A percentile compares a stretch with the other conserved stretches of the same genome.
Conservation (phyloP, 2,329 filamentous ascomycete species). For the Claviceps pusilla region DNA sequence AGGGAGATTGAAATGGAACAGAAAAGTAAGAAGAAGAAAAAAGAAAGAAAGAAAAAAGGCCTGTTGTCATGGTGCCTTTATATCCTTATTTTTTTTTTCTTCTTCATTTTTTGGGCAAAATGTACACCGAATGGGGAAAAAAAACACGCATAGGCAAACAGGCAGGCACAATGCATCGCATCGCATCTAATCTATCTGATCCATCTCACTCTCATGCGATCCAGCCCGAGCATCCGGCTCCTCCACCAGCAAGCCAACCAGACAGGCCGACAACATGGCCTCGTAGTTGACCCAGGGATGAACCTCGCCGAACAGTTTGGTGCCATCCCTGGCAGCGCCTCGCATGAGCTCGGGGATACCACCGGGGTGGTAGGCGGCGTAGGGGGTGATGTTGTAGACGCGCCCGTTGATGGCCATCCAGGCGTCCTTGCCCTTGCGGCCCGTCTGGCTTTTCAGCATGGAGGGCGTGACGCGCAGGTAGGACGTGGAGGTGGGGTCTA, state of each 20-base stretch:
- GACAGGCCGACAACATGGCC: slow-evolving; percentile 48
- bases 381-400: slow-evolving; percentile 89
- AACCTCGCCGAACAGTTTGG: slow-evolving; percentile 48
- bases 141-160: not conserved
- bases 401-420: slow-evolving; percentile 84
- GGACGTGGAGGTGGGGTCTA: slow-evolving; percentile 32
- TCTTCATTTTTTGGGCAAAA: too few relatives aligned
- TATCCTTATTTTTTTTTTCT: too few relatives aligned
- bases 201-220: slow-evolving; percentile 29
- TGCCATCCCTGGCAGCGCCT: slow-evolving; percentile 46
- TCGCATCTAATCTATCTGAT: slow-evolving; percentile 40
- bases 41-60: not conserved
- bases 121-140: not conserved
- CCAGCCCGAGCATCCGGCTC: slow-evolving; percentile 29
- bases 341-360: slow-evolving; percentile 59
- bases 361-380: slow-evolving; percentile 80
- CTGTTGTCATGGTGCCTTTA: too few relatives aligned
- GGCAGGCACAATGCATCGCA: not conserved
- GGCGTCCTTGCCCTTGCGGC: slow-evolving; percentile 68
- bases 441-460: slow-evolving; percentile 63
- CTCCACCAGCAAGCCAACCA: slow-evolving; percentile 48
- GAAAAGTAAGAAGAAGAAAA: not conserved
- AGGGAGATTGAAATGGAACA: too few relatives aligned
- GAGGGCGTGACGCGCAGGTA: slow-evolving; percentile 66
- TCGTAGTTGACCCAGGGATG: slow-evolving; percentile 62